Evolutionary conservation across 495 filamentous ascomycete genomes (phyloP).

Genomic region (Penicillium flavigenum): DNA sequence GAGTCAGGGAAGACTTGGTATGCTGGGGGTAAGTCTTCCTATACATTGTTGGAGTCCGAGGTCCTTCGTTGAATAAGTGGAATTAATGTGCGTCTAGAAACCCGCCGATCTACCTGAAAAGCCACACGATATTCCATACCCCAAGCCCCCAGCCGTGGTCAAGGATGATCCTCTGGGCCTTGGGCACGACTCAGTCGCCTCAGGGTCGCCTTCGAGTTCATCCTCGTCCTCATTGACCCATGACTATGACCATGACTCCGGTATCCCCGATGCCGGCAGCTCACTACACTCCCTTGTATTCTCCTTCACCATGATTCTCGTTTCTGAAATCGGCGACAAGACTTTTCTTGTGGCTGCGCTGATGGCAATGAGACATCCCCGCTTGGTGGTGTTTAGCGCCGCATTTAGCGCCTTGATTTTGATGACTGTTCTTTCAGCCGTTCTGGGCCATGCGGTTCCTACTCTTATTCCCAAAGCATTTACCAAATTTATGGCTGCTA

Average conservation of each 20-base stretch:
- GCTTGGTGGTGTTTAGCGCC: slow-evolving; percentile 87
- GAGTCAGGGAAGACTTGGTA: slow-evolving; percentile 46
- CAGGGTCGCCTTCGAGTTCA: slow-evolving; percentile 33
- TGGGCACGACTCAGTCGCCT: slow-evolving; percentile 47
- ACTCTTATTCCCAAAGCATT: slow-evolving; percentile 84
- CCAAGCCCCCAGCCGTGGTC: slow-evolving; percentile 64
- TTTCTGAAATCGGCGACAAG: slow-evolving; percentile 98
- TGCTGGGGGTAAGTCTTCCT: slow-evolving; percentile 62
- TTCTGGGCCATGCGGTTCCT: slow-evolving; percentile 92
- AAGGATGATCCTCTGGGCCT: slow-evolving; percentile 67
- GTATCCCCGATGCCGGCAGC: slow-evolving; percentile 61
- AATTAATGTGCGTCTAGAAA: slow-evolving; percentile 55
- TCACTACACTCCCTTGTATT: slow-evolving; percentile 90
- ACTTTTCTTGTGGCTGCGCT: slow-evolving; percentile 95
- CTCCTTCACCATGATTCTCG: slow-evolving; percentile 94
- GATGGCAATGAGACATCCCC: slow-evolving; percentile 98
- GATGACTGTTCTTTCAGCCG: slow-evolving; percentile 95
- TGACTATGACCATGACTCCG: slow-evolving; percentile 36
- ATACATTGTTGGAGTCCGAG: slow-evolving; percentile 2
- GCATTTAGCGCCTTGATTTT: slow-evolving; percentile 86
- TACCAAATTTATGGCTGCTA: slow-evolving; percentile 81
- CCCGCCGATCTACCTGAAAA: slow-evolving; percentile 77
- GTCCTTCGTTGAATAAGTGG: slow-evolving; percentile 19
- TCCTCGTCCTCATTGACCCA: slow-evolving; percentile 8
- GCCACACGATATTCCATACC: slow-evolving; percentile 73